Evolutionary conservation across 768 basidiomycete genomes (phyloP).

Genomic region (Vararia minispora): DNA sequence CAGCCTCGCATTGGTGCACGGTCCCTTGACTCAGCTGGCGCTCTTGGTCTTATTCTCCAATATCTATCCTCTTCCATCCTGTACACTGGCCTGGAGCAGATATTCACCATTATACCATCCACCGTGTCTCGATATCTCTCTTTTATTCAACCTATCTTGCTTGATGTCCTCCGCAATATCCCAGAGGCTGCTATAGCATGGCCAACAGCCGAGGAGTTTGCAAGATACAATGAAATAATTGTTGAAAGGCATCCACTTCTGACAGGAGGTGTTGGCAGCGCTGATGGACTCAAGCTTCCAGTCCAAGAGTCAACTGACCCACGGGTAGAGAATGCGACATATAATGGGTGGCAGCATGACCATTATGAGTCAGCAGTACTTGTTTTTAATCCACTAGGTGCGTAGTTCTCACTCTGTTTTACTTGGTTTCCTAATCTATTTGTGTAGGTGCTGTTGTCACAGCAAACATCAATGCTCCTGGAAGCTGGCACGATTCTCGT

Average conservation of each 20-base stretch:
- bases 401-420: background rate
- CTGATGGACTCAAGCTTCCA: constrained; percentile 3
- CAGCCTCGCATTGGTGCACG: constrained; percentile 17
- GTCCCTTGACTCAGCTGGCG: constrained; percentile 29
- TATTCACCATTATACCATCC: constrained; percentile 30
- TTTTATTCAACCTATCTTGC: constrained; percentile 20
- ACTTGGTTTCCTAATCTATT: background rate
- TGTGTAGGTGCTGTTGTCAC: constrained; percentile 26
- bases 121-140: constrained; percentile 25
- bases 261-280: background rate
- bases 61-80: constrained; percentile 30
- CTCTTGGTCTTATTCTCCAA: constrained; percentile 30
- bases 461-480: constrained; percentile 27
- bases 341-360: constrained; percentile 1
- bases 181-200: background rate
- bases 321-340: constrained; percentile 2
- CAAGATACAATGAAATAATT: background rate
- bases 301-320: background rate
- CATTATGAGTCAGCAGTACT: background rate
- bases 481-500: constrained; percentile 38
- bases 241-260: background rate
- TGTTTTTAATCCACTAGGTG: constrained; percentile 15
- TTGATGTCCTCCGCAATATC: background rate
- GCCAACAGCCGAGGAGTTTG: background rate
- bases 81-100: constrained; percentile 27